Evolutionary conservation across 2,329 filamentous ascomycete genomes (phyloP).

Genomic region (Didymella sp.): DNA sequence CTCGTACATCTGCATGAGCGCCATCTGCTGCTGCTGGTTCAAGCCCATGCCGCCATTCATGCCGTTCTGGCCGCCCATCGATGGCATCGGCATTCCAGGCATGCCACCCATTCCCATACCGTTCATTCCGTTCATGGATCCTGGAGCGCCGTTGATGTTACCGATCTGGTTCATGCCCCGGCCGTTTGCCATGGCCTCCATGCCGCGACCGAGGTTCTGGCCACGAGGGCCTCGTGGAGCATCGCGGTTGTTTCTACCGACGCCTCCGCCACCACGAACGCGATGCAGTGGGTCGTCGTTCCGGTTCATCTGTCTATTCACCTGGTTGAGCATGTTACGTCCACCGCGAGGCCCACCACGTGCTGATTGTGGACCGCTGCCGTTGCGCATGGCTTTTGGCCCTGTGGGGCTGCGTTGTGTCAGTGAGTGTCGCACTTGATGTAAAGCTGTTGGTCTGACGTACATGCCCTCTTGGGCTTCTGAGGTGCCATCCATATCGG

Average conservation of each 20-base stretch:
- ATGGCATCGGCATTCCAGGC: constrained; percentile 41
- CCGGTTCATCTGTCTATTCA: constrained; percentile 83
- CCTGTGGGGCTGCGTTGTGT: constrained; percentile 81
- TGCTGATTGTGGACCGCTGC: constrained; percentile 50
- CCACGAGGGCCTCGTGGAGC: constrained; percentile 75
- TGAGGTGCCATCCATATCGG: constrained; percentile 71
- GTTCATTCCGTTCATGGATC: constrained; percentile 51
- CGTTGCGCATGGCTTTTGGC: constrained; percentile 91
- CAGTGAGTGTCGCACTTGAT: constrained; percentile 21
- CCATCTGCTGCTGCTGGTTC: constrained; percentile 73
- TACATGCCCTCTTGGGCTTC: constrained; percentile 56
- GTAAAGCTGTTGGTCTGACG: constrained; percentile 26
- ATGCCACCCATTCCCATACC: constrained; percentile 43
- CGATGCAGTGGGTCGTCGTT: constrained; percentile 78
- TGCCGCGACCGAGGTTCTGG: constrained; percentile 43
- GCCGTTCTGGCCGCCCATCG: constrained; percentile 52
- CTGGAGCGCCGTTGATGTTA: constrained; percentile 41
- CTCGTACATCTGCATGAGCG: constrained; percentile 78
- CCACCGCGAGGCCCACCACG: constrained; percentile 60
- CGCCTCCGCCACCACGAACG: constrained; percentile 74
- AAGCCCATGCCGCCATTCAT: constrained; percentile 53
- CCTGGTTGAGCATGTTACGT: constrained; percentile 84
- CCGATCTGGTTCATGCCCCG: constrained; percentile 45
- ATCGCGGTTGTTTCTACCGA: constrained; percentile 81
- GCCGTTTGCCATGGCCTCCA: constrained; percentile 49